These are phyloP conservation scores for Carallia pectinifolia DNA, from an alignment of 345 rosid genomes.

Conservation along the genomic window DNA sequence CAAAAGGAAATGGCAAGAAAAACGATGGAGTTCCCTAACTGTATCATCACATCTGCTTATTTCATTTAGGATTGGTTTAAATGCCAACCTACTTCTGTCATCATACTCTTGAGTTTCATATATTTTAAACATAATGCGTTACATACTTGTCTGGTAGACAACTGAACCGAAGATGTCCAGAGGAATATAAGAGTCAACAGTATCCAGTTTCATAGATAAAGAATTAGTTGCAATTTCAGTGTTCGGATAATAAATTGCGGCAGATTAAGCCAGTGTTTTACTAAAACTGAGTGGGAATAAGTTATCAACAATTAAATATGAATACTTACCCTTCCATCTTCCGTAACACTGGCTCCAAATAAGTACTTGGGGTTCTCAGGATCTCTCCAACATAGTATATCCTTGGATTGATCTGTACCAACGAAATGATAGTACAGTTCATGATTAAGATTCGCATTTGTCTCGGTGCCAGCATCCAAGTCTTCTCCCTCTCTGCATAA, in stretches of 20 bases:
- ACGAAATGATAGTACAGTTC: constrained; percentile 78
- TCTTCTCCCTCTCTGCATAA: constrained; percentile 67
- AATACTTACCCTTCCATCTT: constrained; percentile 75
- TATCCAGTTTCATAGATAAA: no score
- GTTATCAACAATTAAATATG: neutral
- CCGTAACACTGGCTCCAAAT: constrained; percentile 57
- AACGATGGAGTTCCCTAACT: neutral
- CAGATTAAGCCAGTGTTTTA: neutral
- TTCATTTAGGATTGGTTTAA: neutral
- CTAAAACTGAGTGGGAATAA: no score
- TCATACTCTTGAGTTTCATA: neutral
- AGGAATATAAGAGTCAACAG: no score
- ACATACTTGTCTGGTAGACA: no score
- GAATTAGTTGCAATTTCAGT: no score
- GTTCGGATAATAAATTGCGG: neutral
- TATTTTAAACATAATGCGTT: no score
- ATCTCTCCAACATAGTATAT: constrained; percentile 91
- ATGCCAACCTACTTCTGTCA: neutral
- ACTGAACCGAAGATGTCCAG: no score
- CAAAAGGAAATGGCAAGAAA: neutral
- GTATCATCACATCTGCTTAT: neutral
- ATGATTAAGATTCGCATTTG: constrained; percentile 74
- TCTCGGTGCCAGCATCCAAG: constrained; percentile 94
- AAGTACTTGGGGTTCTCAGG: constrained; percentile 65
- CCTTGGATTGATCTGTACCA: constrained; percentile 76